A percentile compares a stretch with the other conserved stretches of the same genome.
These are phyloP conservation scores for Turritis glabra DNA, from an alignment of 345 rosid genomes.

Conservation along the genomic window DNA sequence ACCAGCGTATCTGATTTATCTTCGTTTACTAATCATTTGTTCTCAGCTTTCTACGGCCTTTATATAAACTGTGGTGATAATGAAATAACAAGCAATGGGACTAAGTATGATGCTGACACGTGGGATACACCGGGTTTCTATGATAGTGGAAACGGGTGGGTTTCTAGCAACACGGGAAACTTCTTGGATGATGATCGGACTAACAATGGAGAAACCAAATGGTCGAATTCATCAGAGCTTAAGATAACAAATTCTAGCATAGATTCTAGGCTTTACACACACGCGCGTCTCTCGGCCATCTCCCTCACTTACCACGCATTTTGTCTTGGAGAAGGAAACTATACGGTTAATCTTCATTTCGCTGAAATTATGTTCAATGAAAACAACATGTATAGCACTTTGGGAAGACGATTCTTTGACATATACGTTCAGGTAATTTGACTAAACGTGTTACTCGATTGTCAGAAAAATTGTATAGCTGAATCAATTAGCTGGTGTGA, in stretches of 20 bases:
- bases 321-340: constrained; percentile 53
- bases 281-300: constrained; percentile 55
- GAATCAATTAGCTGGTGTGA: constrained; percentile 1
- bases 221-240: constrained; percentile 22
- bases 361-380: constrained; percentile 61
- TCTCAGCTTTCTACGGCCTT: constrained; percentile 51
- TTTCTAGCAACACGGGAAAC: constrained; percentile 62
- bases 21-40: background rate
- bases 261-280: constrained; percentile 40
- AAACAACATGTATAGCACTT: constrained; percentile 38
- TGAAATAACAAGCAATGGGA: constrained; percentile 33
- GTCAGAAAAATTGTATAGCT: background rate
- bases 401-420: constrained; percentile 70
- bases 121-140: constrained; percentile 29
- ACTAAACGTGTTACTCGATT: background rate
- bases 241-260: constrained; percentile 39
- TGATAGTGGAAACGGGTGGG: constrained; percentile 44
- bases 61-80: constrained; percentile 67
- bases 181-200: constrained; percentile 57
- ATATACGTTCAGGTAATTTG: constrained; percentile 66
- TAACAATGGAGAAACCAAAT: constrained; percentile 12
- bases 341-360: constrained; percentile 73
- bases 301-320: constrained; percentile 65
- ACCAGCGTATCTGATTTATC: background rate
- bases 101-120: constrained; percentile 52